Conservation (phyloP, 2,329 filamentous ascomycete species). For the Colletotrichum lindemuthianum region DNA sequence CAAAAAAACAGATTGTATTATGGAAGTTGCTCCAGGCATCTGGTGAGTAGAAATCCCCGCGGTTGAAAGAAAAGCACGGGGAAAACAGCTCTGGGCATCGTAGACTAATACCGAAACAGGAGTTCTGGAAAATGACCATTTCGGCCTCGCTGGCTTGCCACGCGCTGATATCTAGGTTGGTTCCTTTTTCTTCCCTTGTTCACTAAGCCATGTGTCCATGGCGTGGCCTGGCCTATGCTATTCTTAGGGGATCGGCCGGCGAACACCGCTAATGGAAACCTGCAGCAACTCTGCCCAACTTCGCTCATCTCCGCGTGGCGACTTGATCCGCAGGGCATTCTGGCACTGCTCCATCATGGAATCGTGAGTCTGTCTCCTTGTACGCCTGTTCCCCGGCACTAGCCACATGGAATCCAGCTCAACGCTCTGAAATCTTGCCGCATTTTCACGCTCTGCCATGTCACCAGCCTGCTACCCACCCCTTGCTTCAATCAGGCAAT, state of each 20-base stretch:
- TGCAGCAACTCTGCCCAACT: slow-evolving; percentile 56
- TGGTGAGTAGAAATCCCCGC: slow-evolving; percentile 18
- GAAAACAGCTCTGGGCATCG: background rate
- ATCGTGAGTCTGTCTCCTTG: slow-evolving; percentile 49
- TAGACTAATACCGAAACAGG: slow-evolving; percentile 48
- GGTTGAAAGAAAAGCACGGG: background rate
- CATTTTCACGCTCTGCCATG: background rate
- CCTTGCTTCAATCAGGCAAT: too few species aligned
- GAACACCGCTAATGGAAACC: slow-evolving; percentile 4
- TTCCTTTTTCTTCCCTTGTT: too few species aligned
- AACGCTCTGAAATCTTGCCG: too few species aligned
- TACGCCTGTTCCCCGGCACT: too few species aligned
- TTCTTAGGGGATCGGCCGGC: background rate
- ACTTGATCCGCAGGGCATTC: slow-evolving; percentile 64
- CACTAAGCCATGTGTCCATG: too few species aligned
- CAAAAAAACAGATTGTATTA: slow-evolving; percentile 58
- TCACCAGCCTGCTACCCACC: background rate
- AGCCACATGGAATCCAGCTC: too few species aligned
- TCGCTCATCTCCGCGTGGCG: slow-evolving; percentile 55
- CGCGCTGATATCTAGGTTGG: slow-evolving; percentile 63
- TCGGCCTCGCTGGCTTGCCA: slow-evolving; percentile 67
- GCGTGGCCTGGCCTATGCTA: too few species aligned
- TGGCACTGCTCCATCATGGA: slow-evolving; percentile 68
- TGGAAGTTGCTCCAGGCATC: slow-evolving; percentile 54
- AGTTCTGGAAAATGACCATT: slow-evolving; percentile 68